Evolutionary conservation across 179 eudicot species (phyloP), one percentile per base, ranked within the genome.

Genomic region (Silene noctiflora): DNA sequence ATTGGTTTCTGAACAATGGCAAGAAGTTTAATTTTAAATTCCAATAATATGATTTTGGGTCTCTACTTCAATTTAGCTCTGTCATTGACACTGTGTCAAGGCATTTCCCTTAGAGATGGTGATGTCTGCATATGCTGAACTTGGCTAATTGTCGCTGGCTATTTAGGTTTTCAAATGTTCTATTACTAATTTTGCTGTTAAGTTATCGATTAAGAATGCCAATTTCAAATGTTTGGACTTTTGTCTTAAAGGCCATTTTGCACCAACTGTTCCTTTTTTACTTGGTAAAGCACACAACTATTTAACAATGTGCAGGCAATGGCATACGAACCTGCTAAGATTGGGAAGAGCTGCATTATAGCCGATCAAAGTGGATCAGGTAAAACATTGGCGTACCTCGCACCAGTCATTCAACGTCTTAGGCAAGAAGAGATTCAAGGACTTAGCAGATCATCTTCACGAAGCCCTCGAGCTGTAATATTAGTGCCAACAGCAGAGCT

Each of bases 291-390:
- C 76, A 33, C 53, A 42, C 51, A 75, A 61, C 58, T 63, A 58
- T 76, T 56, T 64, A 29, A 42, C 72, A 31, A 73, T 67, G 31
- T 80, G 81, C 85, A 95, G 99, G 92, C 96, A 73, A 88, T 92
- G 96, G 87, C 99, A 69, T 92, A 91, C 86, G 83, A 74, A 75
- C 85, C 90, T 72, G 90, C 82, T 77, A 35, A 80, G 22, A 85
- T 74, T 71, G 89, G 86, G 77, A 91, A 89, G 87, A 91, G 90
- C 81, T 95, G 99, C 89, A 88, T 95, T 70, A 85, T 95, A 76
- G 89, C 97, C 81, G 99, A 95, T 87, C 97, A 92, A 82, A 95
- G 99, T 93, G 99, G 99, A 67, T 95, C 99, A 73, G 99, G 99
- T 55, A 95, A 95, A 85, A 95, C 99, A 56, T 81, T 95, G 88